Percentiles rank a stretch among this genome's conserved stretches.
Evolutionary conservation across 2,329 filamentous ascomycete species (phyloP).

Genomic region (Trichoderma arundinaceum): DNA sequence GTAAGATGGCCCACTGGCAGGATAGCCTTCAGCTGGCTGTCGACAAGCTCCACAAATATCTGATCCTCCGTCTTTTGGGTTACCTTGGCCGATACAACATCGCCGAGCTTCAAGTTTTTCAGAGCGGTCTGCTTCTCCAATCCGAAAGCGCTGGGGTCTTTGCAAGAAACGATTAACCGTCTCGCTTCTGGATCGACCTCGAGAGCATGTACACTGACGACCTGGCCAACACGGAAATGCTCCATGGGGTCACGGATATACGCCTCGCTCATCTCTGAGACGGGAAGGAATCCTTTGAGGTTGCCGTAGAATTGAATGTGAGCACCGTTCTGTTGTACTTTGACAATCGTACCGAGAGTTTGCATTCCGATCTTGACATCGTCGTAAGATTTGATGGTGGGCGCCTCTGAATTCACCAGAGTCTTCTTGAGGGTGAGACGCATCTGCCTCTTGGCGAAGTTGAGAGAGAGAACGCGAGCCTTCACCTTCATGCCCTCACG

Average conservation of each 20-base stretch:
- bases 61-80: constrained; percentile 81
- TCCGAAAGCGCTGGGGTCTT: constrained; percentile 80
- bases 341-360: constrained; percentile 85
- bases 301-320: constrained; percentile 90
- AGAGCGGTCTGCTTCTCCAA: constrained; percentile 77
- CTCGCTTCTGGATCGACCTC: constrained; percentile 73
- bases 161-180: constrained; percentile 88
- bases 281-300: constrained; percentile 84
- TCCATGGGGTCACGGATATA: constrained; percentile 88
- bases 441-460: constrained; percentile 76
- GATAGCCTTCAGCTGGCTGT: constrained; percentile 75
- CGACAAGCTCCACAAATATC: constrained; percentile 76
- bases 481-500: constrained; percentile 84
- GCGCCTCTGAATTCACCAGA: constrained; percentile 83
- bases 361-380: constrained; percentile 76
- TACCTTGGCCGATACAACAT: constrained; percentile 77
- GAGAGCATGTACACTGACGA: constrained; percentile 87
- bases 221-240: constrained; percentile 89
- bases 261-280: constrained; percentile 97
- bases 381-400: constrained; percentile 79
- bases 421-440: constrained; percentile 94
- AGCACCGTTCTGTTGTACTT: constrained; percentile 77
- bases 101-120: constrained; percentile 73
- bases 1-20: constrained; percentile 80
- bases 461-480: constrained; percentile 80